Evolutionary conservation across 2,329 filamentous ascomycete genomes (phyloP).

Genomic region (Thielaviopsis musarum): DNA sequence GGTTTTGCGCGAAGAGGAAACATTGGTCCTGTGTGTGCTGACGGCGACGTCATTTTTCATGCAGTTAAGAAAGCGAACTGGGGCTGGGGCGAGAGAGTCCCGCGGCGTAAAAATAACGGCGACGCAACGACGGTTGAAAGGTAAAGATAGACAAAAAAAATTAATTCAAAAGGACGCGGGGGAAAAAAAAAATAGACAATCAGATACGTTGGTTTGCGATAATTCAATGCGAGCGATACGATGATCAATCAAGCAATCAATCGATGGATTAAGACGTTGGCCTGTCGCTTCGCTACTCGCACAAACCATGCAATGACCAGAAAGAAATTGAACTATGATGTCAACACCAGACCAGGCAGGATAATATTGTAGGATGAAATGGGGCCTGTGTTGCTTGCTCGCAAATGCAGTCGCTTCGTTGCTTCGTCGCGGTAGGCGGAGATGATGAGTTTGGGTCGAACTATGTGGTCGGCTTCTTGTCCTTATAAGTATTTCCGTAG

Average conservation of each 20-base stretch:
- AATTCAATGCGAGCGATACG: background rate
- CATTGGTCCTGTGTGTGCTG: background rate
- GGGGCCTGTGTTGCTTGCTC: background rate
- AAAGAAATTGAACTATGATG: background rate
- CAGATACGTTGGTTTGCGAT: background rate
- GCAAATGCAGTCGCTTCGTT: background rate
- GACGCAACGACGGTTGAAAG: background rate
- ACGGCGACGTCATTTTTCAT: background rate
- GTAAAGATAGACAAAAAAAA: background rate
- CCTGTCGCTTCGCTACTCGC: background rate
- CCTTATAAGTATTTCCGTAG: no score
- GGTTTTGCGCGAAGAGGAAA: constrained; percentile 3
- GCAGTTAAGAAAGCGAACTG: background rate
- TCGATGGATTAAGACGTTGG: background rate
- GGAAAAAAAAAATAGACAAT: background rate
- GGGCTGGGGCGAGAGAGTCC: background rate
- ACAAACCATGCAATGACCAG: background rate
- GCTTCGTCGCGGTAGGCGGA: background rate
- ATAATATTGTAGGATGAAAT: background rate
- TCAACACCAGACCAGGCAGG: background rate
- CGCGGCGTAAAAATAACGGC: background rate
- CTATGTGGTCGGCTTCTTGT: background rate
- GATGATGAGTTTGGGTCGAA: background rate
- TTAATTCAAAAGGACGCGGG: background rate
- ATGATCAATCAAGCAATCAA: background rate